Evolutionary conservation across 768 basidiomycete species (phyloP).

Genomic region (Holtermannia corniformis): DNA sequence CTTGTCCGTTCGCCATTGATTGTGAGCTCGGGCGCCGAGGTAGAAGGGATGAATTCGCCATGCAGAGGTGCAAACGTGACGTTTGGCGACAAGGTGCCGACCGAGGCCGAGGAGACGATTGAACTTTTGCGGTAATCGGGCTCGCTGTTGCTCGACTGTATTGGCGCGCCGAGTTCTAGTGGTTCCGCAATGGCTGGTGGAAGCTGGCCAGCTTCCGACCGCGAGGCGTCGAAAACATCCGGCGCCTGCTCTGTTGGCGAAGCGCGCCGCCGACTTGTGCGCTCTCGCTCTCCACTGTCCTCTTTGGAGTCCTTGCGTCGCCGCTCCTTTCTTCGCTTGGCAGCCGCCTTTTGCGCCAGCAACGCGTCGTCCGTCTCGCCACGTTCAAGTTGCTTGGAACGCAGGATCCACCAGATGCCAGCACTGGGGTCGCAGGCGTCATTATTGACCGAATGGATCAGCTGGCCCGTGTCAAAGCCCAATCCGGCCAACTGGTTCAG

Average conservation of each 20-base stretch:
- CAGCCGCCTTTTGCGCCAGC: constrained; percentile 17
- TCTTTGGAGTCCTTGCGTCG: not conserved
- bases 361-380: constrained; percentile 49
- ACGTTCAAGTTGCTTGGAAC: constrained; percentile 55
- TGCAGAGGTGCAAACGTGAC: constrained; percentile 53
- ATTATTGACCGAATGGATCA: constrained; percentile 81
- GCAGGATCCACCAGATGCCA: constrained; percentile 91
- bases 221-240: not conserved
- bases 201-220: not conserved
- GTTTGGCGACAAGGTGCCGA: constrained; percentile 27
- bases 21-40: constrained; percentile 42
- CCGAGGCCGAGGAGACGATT: not conserved
- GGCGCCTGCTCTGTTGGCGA: not conserved
- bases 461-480: constrained; percentile 88
- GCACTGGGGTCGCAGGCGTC: constrained; percentile 88
- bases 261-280: not conserved
- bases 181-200: not conserved
- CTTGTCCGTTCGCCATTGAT: constrained; percentile 47
- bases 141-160: not conserved
- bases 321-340: constrained; percentile 18
- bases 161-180: not conserved
- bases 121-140: not conserved
- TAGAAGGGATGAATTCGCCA: no score
- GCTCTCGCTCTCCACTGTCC: not conserved
- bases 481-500: constrained; percentile 62